Percentiles rank a stretch among this genome's conserved stretches.
These are phyloP conservation scores for Cadophora sp. DNA, from an alignment of 2,329 filamentous ascomycete species.

Conservation along the genomic window DNA sequence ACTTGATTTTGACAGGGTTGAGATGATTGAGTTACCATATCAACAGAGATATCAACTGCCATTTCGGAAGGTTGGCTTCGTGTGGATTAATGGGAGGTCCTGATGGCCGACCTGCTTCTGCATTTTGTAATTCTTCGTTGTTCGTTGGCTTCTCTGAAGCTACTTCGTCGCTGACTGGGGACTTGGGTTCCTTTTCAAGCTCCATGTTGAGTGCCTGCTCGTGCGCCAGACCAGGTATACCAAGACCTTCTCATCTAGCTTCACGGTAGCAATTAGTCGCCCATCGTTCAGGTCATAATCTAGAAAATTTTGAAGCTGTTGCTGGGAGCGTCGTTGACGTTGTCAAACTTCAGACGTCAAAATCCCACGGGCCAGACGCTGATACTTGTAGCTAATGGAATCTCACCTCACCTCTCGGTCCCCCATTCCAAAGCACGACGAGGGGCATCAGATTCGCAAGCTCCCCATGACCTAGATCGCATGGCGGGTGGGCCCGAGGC, in stretches of 20 bases:
- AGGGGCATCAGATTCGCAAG: slow-evolving; percentile 6
- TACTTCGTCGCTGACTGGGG: not conserved
- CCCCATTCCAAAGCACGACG: not conserved
- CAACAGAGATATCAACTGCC: slow-evolving; percentile 7
- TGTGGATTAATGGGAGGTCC: slow-evolving; percentile 8
- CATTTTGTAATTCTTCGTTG: not conserved
- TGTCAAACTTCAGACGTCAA: not conserved
- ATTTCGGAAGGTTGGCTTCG: slow-evolving; percentile 15
- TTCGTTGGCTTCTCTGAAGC: not conserved
- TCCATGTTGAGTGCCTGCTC: slow-evolving; percentile 10
- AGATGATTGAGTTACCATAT: slow-evolving; percentile 5
- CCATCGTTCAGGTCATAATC: not conserved
- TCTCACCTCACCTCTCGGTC: slow-evolving; percentile 4
- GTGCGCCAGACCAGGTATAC: not conserved
- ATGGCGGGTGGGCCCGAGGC: slow-evolving; percentile 9
- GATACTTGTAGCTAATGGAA: slow-evolving; percentile 7
- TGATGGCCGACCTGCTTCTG: not conserved
- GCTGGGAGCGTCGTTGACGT: not conserved
- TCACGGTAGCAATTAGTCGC: not conserved
- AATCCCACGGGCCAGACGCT: not conserved
- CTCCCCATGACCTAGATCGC: slow-evolving; percentile 4
- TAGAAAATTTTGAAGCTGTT: not conserved
- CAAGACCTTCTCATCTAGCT: not conserved
- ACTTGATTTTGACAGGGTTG: not conserved
- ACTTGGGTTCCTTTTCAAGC: not conserved